Percentiles rank a stretch among this genome's conserved stretches.
These are phyloP conservation scores for Skeletonema tropicum DNA, from an alignment of 108 stramenopile species.

Conservation along the genomic window DNA sequence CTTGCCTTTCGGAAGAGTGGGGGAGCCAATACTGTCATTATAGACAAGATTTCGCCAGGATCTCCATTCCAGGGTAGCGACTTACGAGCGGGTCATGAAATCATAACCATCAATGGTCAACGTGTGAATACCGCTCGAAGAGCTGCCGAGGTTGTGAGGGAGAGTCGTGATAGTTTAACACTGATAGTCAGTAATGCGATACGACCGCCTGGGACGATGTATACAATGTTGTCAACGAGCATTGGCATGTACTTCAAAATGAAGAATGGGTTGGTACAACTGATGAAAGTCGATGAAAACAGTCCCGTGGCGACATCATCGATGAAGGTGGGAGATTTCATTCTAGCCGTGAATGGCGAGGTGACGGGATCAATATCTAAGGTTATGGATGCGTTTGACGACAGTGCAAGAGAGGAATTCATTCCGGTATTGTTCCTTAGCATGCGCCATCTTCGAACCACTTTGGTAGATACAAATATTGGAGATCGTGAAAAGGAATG, in stretches of 20 bases:
- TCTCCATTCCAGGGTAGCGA: constrained; percentile 24
- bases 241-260: constrained; percentile 39
- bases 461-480: constrained; percentile 32
- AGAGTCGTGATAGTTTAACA: constrained; percentile 26
- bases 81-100: constrained; percentile 31
- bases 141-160: constrained; percentile 42
- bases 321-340: constrained; percentile 39
- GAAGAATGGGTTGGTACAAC: constrained; percentile 32
- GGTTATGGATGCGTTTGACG: constrained; percentile 12
- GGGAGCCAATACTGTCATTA: constrained; percentile 15
- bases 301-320: constrained; percentile 29
- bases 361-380: constrained; percentile 9
- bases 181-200: constrained; percentile 34
- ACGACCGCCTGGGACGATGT: constrained; percentile 35
- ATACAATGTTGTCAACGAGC: constrained; percentile 24
- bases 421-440: constrained; percentile 38
- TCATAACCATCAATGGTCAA: constrained; percentile 32
- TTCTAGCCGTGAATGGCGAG: constrained; percentile 33
- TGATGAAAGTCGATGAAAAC: constrained; percentile 19
- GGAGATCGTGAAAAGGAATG: constrained; percentile 40
- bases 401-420: constrained; percentile 15
- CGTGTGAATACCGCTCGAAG: constrained; percentile 36
- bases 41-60: constrained; percentile 34
- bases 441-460: constrained; percentile 36
- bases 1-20: constrained; percentile 38